Base-by-base conservation (phyloP, 768 basidiomycete genomes). In the Termitomyces titanicus region DNA sequence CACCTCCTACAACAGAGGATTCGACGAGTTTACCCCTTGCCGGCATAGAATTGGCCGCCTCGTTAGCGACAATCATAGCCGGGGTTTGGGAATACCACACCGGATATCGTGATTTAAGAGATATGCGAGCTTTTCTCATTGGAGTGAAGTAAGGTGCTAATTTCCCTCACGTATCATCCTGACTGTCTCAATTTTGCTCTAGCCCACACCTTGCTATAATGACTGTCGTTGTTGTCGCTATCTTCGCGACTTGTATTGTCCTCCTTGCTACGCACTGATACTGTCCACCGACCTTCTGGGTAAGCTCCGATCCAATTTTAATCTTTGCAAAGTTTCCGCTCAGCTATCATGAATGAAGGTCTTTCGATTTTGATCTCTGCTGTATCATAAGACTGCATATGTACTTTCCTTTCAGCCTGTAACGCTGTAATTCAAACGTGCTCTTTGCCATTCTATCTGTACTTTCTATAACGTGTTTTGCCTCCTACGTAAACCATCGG, bases 61-160 rank as follows among this genome's bases (percentile, higher is more conserved):
- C 86, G 9, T 54, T 88, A 15, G 71, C 73, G 12, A 77, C 80
- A 17, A 74, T 89, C 20, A 69, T 64, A 9, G 85, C 79, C 1
- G 88, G 86, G 0, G 58, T 74, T 35, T 89, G 83, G 83, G 86
- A 88, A 68, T 91, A 87, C 57, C 78, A 80, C 55, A 74, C 70
- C 47, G 82, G 82, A 1, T 81, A 76, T 43, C 68, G 73, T 62
- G 85, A 86, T 64, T 66, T 89, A 57, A 72, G 78, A 53, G 72
- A 75, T 53, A 74, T 79, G 70, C 77, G 80, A 57, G 84, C 85
- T 1, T 88, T 89, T 64, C 65, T 88, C 37, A 72, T 69, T 29
- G 79, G 77, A 15, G 74, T 79, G 25, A 85, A 82, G 88, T 84
- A 59, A 52, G 76, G 70, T 33, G 13, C 46, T 33, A 46, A 11